Evolutionary conservation across 2,329 filamentous ascomycete genomes (phyloP).

Genomic region (Cladorrhinum sp.): DNA sequence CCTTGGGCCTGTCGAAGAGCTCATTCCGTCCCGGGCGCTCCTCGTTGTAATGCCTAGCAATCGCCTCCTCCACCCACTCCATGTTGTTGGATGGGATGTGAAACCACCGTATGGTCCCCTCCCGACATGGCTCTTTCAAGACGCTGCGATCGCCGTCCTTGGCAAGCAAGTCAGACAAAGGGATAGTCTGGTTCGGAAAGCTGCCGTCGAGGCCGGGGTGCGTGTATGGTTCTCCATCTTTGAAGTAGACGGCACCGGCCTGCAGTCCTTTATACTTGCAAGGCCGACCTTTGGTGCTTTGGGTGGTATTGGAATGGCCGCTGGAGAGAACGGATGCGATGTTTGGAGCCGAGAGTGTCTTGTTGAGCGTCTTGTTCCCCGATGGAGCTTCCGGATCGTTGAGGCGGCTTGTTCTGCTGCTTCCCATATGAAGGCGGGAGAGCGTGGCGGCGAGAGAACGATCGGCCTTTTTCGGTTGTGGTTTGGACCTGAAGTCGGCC

Average conservation of each 20-base stretch:
- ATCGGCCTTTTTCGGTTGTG: conserved; percentile 8
- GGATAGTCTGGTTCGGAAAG: conserved; percentile 12
- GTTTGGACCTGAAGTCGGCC: conserved; percentile 13
- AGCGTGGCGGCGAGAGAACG: conserved; percentile 11
- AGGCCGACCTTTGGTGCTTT: not conserved
- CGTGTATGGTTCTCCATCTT: conserved; percentile 6
- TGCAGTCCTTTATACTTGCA: conserved; percentile 14
- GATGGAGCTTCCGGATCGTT: not conserved
- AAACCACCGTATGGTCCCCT: conserved; percentile 14
- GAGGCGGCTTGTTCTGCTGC: conserved; percentile 4
- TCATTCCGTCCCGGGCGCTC: conserved; percentile 8
- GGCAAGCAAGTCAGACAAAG: conserved; percentile 8
- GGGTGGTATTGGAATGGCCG: not conserved
- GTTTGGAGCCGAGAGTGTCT: conserved; percentile 4
- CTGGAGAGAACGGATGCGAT: not conserved
- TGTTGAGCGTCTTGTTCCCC: not conserved
- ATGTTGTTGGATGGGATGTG: conserved; percentile 16
- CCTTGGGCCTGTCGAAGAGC: conserved; percentile 6
- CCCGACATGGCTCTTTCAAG: conserved; percentile 7
- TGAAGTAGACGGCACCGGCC: conserved; percentile 13
- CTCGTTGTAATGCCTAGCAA: conserved; percentile 14
- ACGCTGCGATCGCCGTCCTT: conserved; percentile 8
- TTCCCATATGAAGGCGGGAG: conserved; percentile 11
- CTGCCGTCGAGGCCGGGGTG: conserved; percentile 8
- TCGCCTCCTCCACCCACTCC: conserved; percentile 15